Percentiles rank a stretch among this genome's conserved stretches.
phyloP scores from a whole-genome alignment of 352 stramenopile genomes.

The Phytopythium kandeliae region DNA sequence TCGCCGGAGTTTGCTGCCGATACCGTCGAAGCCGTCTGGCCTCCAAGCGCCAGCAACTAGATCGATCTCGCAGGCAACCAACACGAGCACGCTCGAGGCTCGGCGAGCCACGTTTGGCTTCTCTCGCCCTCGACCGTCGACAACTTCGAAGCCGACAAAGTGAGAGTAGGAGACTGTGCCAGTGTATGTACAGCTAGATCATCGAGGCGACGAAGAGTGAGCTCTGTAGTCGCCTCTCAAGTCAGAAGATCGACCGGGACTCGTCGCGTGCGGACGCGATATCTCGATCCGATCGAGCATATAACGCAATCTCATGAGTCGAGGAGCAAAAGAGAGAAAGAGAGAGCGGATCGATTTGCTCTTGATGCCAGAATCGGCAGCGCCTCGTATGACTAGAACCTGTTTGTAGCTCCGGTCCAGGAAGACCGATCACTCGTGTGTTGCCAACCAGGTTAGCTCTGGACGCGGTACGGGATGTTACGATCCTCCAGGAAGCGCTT shows the following conservation, averaged over 20 bases:
- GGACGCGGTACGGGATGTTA: slow-evolving; percentile 82
- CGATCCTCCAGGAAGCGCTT: slow-evolving; percentile 84
- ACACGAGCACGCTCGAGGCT: neutral
- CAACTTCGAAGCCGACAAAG: neutral
- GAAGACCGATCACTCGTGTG: neutral
- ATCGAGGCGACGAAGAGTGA: no score
- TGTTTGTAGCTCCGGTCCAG: neutral
- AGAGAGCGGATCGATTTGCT: neutral
- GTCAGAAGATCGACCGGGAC: no score
- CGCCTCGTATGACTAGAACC: no score
- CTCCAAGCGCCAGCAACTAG: slow-evolving; percentile 1
- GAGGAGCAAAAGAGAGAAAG: neutral
- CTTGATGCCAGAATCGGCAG: no score
- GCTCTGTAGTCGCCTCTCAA: no score
- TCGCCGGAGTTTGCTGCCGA: neutral
- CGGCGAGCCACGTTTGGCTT: slow-evolving; percentile 6
- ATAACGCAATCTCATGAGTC: neutral
- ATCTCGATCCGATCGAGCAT: neutral
- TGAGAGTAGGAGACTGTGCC: no score
- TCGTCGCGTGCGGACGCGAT: no score
- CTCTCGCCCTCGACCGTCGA: neutral
- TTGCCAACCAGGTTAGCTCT: slow-evolving; percentile 27
- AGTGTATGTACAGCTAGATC: neutral
- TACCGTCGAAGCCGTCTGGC: neutral
- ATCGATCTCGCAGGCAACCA: slow-evolving; percentile 1